A percentile compares a stretch with the other conserved stretches of the same genome.
These are phyloP conservation scores for Lasiosphaeria miniovina DNA, from an alignment of 495 filamentous ascomycete genomes.

Conservation along the genomic window DNA sequence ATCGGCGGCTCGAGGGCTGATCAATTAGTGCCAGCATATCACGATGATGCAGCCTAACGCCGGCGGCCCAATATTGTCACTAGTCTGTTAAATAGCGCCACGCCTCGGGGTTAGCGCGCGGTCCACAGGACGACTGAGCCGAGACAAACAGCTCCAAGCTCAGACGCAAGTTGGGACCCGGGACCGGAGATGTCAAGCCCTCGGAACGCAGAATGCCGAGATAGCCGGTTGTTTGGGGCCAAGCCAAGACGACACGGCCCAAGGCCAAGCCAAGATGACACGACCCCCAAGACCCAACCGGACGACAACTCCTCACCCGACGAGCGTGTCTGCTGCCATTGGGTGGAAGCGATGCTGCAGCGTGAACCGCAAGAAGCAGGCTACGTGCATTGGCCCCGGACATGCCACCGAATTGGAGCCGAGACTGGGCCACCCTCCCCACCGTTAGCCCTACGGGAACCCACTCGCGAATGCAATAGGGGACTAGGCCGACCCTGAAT, in stretches of 20 bases:
- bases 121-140: too few species aligned
- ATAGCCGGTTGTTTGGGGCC: too few species aligned
- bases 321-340: neutral
- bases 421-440: conserved; percentile 12
- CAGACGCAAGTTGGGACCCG: too few species aligned
- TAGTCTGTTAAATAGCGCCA: too few species aligned
- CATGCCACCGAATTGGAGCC: conserved; percentile 11
- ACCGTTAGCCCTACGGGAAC: conserved; percentile 14
- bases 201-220: too few species aligned
- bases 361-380: conserved; percentile 1
- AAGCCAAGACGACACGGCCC: neutral
- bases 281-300: neutral
- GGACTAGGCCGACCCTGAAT: conserved; percentile 1
- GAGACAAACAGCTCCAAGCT: too few species aligned
- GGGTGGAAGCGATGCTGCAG: neutral
- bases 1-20: conserved; percentile 9
- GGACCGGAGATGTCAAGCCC: too few species aligned
- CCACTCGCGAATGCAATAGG: conserved; percentile 11
- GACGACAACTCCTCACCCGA: neutral
- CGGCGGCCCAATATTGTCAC: neutral
- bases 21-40: neutral
- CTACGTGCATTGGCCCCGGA: conserved; percentile 12
- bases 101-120: too few species aligned
- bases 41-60: neutral
- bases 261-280: neutral